Evolutionary conservation across 108 stramenopile genomes (phyloP).

Genomic region (Conticribra guillardii): DNA sequence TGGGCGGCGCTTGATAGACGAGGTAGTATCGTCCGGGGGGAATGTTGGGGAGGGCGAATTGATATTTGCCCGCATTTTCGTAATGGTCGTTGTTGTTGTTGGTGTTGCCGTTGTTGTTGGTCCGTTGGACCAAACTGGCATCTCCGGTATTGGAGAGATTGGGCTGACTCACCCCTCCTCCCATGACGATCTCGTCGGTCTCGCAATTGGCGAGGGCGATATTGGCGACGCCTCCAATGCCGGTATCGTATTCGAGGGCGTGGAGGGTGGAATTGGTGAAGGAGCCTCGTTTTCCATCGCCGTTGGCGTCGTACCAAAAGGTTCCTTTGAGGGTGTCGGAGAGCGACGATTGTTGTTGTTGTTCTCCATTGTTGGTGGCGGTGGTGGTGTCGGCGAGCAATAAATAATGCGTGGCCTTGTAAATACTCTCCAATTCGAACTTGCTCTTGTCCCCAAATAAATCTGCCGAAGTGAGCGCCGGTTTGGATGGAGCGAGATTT

Average conservation of each 20-base stretch:
- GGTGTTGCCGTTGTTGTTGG: neutral
- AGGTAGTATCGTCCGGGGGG: slow-evolving; percentile 36
- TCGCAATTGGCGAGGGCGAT: slow-evolving; percentile 21
- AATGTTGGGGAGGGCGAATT: slow-evolving; percentile 6
- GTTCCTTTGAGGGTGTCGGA: neutral
- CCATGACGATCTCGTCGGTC: neutral
- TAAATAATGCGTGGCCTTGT: slow-evolving; percentile 11
- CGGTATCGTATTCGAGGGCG: slow-evolving; percentile 33
- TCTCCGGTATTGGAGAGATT: neutral
- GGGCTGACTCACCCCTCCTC: neutral
- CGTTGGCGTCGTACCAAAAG: slow-evolving; percentile 25
- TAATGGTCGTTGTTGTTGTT: neutral
- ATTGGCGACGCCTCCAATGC: slow-evolving; percentile 18
- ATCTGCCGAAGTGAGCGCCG: slow-evolving; percentile 12
- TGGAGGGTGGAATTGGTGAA: slow-evolving; percentile 28
- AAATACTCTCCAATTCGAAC: slow-evolving; percentile 1
- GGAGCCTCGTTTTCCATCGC: slow-evolving; percentile 28
- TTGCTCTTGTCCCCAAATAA: slow-evolving; percentile 4
- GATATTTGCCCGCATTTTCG: slow-evolving; percentile 3
- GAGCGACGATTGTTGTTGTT: too few species aligned
- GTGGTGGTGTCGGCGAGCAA: neutral
- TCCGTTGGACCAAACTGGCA: neutral
- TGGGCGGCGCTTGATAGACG: slow-evolving; percentile 15
- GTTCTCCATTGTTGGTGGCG: too few species aligned
- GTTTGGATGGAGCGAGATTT: neutral